phyloP scores from a whole-genome alignment of 805 yeast genomes.

The Kuraishia hungarica region DNA sequence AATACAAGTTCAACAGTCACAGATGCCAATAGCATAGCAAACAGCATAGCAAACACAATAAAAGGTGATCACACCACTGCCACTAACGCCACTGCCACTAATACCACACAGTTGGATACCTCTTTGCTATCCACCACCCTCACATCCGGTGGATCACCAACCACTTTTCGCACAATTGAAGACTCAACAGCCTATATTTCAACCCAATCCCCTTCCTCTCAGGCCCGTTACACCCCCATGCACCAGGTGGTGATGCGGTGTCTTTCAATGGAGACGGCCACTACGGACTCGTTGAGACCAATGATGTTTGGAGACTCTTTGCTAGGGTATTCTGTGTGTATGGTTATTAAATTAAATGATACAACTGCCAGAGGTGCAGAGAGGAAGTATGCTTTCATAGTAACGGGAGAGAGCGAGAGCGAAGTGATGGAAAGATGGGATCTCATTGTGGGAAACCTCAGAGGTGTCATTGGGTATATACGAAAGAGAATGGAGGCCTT shows the following conservation, averaged over 20 bases:
- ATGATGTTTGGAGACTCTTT: slow-evolving; percentile 54
- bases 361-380: slow-evolving; percentile 67
- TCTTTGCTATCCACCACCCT: not conserved
- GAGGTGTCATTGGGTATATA: slow-evolving; percentile 31
- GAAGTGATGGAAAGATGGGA: slow-evolving; percentile 49
- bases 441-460: slow-evolving; percentile 31
- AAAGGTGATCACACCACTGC: not conserved
- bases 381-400: slow-evolving; percentile 53
- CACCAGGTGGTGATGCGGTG: slow-evolving; percentile 55
- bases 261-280: slow-evolving; percentile 57
- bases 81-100: not conserved
- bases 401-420: slow-evolving; percentile 46
- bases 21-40: slow-evolving; percentile 1
- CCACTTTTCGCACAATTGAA: slow-evolving; percentile 21
- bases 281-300: slow-evolving; percentile 46
- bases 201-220: slow-evolving; percentile 52
- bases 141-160: not conserved
- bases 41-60: not conserved
- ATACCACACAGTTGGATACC: not conserved
- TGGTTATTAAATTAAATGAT: slow-evolving; percentile 56
- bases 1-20: slow-evolving; percentile 11
- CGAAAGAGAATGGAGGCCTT: slow-evolving; percentile 19
- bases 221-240: slow-evolving; percentile 42
- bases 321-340: slow-evolving; percentile 51
- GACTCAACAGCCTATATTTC: slow-evolving; percentile 30